Evolutionary conservation across 1,139 yeast species (phyloP).

Genomic region (Scheffersomyces titani): DNA sequence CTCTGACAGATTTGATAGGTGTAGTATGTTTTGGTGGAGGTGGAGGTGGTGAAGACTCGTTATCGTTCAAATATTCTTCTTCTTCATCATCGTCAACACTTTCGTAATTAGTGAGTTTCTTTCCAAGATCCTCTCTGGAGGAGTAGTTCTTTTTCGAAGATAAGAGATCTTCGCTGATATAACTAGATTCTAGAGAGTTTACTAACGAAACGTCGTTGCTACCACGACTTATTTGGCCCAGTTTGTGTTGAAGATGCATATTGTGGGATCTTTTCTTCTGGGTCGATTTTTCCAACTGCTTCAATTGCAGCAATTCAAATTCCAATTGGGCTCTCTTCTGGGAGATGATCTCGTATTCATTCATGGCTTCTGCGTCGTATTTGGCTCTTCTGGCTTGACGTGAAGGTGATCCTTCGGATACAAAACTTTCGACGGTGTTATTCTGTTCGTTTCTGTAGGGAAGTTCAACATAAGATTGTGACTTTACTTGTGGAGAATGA

Average conservation of each 20-base stretch:
- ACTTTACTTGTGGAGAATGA: slow-evolving; percentile 5
- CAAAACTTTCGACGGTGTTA: slow-evolving; percentile 27
- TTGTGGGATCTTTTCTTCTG: slow-evolving; percentile 14
- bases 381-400: slow-evolving; percentile 6
- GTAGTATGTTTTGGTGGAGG: slow-evolving; percentile 48
- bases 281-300: slow-evolving; percentile 33
- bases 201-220: slow-evolving; percentile 10
- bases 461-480: slow-evolving; percentile 17
- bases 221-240: neutral
- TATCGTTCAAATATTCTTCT: slow-evolving; percentile 16
- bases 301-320: slow-evolving; percentile 39
- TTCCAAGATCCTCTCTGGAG: slow-evolving; percentile 41
- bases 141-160: slow-evolving; percentile 31
- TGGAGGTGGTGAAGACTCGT: slow-evolving; percentile 48
- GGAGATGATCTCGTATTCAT: slow-evolving; percentile 30
- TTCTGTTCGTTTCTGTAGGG: slow-evolving; percentile 12
- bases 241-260: slow-evolving; percentile 2
- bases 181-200: slow-evolving; percentile 26
- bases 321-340: slow-evolving; percentile 42
- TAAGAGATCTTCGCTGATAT: slow-evolving; percentile 37
- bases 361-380: slow-evolving; percentile 13
- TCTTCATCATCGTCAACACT: slow-evolving; percentile 26
- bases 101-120: slow-evolving; percentile 28
- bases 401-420: slow-evolving; percentile 26
- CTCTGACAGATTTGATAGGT: slow-evolving; percentile 10